Conservation (phyloP, 2,329 filamentous ascomycete species). For the Colletotrichum viniferum region DNA sequence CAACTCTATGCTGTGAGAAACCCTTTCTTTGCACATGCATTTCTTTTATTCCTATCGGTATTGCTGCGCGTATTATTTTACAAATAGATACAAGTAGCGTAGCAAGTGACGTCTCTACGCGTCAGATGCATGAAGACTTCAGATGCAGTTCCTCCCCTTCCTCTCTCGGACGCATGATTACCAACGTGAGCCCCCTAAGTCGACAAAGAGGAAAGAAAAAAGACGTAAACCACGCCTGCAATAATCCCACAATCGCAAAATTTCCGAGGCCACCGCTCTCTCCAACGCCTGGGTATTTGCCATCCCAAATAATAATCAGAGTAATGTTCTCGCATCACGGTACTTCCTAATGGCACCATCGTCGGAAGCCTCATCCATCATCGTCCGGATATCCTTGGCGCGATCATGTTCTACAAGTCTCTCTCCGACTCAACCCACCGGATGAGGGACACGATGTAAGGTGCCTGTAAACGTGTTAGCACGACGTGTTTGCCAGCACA, state of each 20-base stretch:
- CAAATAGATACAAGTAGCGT: neutral
- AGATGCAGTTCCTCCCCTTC: neutral
- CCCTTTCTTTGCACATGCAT: neutral
- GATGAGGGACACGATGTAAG: constrained; percentile 15
- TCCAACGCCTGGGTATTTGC: constrained; percentile 22
- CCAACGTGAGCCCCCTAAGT: neutral
- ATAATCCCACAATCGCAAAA: neutral
- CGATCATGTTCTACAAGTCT: neutral
- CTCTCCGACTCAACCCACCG: constrained; percentile 1
- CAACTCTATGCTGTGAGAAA: neutral
- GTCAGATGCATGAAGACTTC: neutral
- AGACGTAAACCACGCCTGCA: neutral
- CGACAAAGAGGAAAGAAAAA: neutral
- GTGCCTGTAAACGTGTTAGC: neutral
- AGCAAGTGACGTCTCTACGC: neutral
- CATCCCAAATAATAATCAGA: constrained; percentile 10
- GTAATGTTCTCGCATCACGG: neutral
- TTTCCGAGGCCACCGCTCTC: neutral
- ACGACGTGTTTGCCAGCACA: neutral
- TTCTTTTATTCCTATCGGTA: neutral
- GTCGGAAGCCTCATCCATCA: neutral
- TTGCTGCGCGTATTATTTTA: neutral
- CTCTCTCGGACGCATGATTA: neutral
- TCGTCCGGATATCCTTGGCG: neutral
- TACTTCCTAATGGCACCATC: neutral